These are phyloP conservation scores for Anisogramma anomala DNA, from an alignment of 2,329 filamentous ascomycete genomes.

Conservation along the genomic window DNA sequence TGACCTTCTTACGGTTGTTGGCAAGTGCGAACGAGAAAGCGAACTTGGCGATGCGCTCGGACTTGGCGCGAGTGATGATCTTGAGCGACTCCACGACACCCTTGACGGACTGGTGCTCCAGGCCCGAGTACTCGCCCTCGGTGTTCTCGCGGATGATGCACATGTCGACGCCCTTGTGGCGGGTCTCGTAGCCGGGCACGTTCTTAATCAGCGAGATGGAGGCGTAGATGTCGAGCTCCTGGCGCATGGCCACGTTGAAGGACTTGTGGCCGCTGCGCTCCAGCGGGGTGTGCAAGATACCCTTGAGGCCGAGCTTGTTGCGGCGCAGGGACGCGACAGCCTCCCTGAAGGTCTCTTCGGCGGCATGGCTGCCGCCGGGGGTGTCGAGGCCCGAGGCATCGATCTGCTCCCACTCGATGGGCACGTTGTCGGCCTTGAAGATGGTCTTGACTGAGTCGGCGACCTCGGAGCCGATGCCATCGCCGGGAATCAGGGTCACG, in stretches of 20 bases:
- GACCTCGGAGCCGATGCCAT: conserved; percentile 96
- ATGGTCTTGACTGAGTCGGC: conserved; percentile 94
- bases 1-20: conserved; percentile 99
- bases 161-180: conserved; percentile 93
- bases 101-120: conserved; percentile 94
- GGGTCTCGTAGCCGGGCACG: conserved; percentile 95
- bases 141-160: conserved; percentile 99
- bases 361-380: conserved; percentile 55
- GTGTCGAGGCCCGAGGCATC: conserved; percentile 86
- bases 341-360: conserved; percentile 91
- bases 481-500: conserved; percentile 94
- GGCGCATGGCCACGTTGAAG: conserved; percentile 98
- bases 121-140: conserved; percentile 97
- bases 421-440: conserved; percentile 96
- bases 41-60: conserved; percentile 97
- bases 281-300: conserved; percentile 95
- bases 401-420: conserved; percentile 94
- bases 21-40: conserved; percentile 95
- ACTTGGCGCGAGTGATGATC: conserved; percentile 99
- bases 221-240: conserved; percentile 99
- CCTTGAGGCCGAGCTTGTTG: conserved; percentile 98
- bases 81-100: conserved; percentile 98
- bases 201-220: conserved; percentile 98
- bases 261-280: conserved; percentile 95
- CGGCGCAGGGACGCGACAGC: conserved; percentile 89